Conservation (phyloP, 441 rosid genomes). For the Adansonia madagascariensis region DNA sequence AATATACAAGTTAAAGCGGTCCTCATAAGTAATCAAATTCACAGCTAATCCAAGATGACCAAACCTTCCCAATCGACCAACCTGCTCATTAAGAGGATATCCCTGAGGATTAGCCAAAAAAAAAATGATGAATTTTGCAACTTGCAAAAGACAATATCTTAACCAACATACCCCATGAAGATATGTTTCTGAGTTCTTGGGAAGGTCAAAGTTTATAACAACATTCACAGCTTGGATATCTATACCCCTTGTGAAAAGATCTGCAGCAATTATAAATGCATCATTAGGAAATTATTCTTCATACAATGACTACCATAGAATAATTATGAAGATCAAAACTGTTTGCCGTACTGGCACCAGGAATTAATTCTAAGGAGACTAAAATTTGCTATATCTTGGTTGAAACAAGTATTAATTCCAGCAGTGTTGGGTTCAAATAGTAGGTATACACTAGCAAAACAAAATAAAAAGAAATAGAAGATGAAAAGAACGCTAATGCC, state of each 20-base stretch:
- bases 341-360: background rate
- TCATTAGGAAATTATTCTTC: constrained; percentile 34
- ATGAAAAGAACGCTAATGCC: background rate
- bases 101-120: background rate
- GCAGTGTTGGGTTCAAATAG: background rate
- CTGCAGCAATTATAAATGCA: constrained; percentile 45
- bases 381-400: background rate
- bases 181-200: constrained; percentile 94
- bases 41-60: constrained; percentile 99
- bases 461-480: background rate
- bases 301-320: background rate
- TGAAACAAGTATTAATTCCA: constrained; percentile 8
- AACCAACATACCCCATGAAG: constrained; percentile 84
- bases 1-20: constrained; percentile 91
- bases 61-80: constrained; percentile 98
- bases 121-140: constrained; percentile 14
- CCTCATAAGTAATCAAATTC: constrained; percentile 95
- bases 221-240: constrained; percentile 99
- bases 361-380: background rate
- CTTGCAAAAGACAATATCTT: constrained; percentile 8
- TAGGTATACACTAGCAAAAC: constrained; percentile 3
- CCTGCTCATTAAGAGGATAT: constrained; percentile 49
- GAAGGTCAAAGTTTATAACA: constrained; percentile 95
- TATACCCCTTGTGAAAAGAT: constrained; percentile 94
- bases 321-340: background rate